phyloP scores from a whole-genome alignment of 2,329 filamentous ascomycete genomes.

The Ustilaginoidea virens region DNA sequence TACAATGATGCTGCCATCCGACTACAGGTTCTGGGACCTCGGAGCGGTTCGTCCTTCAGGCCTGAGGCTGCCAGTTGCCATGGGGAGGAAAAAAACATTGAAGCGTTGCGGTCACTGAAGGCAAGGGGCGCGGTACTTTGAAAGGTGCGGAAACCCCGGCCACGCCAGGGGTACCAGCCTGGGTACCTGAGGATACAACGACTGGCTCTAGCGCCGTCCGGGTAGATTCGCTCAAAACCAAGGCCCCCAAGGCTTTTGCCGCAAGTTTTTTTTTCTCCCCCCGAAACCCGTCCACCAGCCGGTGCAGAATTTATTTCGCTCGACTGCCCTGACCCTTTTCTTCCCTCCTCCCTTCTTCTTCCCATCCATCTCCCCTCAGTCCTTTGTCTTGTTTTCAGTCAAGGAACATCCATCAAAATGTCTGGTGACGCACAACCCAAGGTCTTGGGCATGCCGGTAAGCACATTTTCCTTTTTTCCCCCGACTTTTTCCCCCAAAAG shows the following conservation, averaged over 20 bases:
- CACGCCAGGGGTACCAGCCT: background rate
- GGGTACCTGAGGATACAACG: slow-evolving; percentile 7
- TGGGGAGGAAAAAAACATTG: slow-evolving; percentile 10
- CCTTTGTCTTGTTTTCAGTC: slow-evolving; percentile 31
- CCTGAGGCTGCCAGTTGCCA: slow-evolving; percentile 22
- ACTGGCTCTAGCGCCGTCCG: slow-evolving; percentile 19
- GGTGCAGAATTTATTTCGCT: slow-evolving; percentile 30
- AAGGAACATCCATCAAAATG: slow-evolving; percentile 33
- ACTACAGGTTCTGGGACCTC: slow-evolving; percentile 1
- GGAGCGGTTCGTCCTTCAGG: slow-evolving; percentile 5
- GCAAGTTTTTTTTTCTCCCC: slow-evolving; percentile 34
- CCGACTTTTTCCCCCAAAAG: slow-evolving; percentile 1
- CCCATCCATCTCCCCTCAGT: slow-evolving; percentile 45
- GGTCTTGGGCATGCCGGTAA: slow-evolving; percentile 55
- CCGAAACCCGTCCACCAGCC: slow-evolving; percentile 28
- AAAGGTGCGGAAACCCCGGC: background rate
- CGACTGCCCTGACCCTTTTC: slow-evolving; percentile 23
- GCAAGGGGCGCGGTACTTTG: slow-evolving; percentile 1
- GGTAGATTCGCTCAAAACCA: slow-evolving; percentile 40
- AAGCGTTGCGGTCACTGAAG: background rate
- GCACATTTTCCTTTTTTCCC: slow-evolving; percentile 14
- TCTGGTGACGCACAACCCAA: slow-evolving; percentile 36
- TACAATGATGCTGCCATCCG: slow-evolving; percentile 1
- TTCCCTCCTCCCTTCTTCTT: slow-evolving; percentile 27
- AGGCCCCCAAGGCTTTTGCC: slow-evolving; percentile 27